Evolutionary conservation across 116 monocot species (phyloP), one percentile per base, ranked within the genome.

Genomic region (Phalaenopsis hybrid): DNA sequence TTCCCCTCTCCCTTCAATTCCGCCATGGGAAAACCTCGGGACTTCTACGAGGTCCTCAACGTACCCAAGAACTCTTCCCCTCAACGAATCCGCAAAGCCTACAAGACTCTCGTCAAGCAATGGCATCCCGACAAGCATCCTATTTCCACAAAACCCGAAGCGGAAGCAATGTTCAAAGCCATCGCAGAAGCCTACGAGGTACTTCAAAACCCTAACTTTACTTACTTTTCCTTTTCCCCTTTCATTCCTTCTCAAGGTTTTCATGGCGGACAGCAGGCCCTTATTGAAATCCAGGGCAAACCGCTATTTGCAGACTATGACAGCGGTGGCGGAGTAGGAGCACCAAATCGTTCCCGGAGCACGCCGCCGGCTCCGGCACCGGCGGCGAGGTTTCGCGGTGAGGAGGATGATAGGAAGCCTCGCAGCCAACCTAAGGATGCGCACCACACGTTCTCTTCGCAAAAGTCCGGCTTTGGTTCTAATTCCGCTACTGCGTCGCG

Each of bases 41-140:
- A 94, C 48, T 87, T 91, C 78, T 91, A 93, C 75, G 81, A 89
- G 74, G 85, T 92, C 37, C 93, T 98, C 8, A 85, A 90, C 87
- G 77, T 98, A 61, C 82, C 98, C 13, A 92, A 89, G 78, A 74
- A 89, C 77, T 88, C 98, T 18, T 85, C 92, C n/a, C 88, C 84
- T n/a, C 79, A 86, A 70, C 89, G 92, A 61, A 93, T 98, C 88
- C 86, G 98, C 81, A 86, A 81, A 65, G 95, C 98, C 48, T 98
- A 95, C 89, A 95, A 88, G 59, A 79, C 85, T 48, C 92, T 93
- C 15, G 95, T 88, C 57, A 85, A 84, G 80, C 91, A 90, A 90
- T 98, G 98, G 98, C 98, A 98, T 82, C 98, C 98, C 6, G 98
- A 98, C 84, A 98, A 98, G 83, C 93, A 98, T 85, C 97, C 97